Evolutionary conservation across 495 filamentous ascomycete genomes (phyloP).

Genomic region (Daldinia concentrica): DNA sequence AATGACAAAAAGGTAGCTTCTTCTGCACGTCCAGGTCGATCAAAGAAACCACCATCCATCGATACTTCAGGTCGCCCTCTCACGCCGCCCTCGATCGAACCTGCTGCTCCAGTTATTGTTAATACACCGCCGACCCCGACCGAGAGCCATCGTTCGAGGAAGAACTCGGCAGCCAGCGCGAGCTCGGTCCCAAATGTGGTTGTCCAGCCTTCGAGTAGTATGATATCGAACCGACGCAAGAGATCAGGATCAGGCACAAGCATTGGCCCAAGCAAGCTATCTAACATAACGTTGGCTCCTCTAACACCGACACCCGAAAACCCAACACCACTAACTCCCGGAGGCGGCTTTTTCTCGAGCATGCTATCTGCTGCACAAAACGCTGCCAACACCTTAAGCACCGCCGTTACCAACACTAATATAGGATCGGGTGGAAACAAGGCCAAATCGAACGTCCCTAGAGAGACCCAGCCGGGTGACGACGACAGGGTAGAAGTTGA

Average conservation of each 20-base stretch:
- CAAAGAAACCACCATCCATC: slow-evolving; percentile 45
- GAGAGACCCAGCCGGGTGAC: slow-evolving; percentile 44
- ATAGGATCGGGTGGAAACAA: slow-evolving; percentile 53
- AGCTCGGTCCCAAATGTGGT: slow-evolving; percentile 41
- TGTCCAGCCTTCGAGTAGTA: slow-evolving; percentile 66
- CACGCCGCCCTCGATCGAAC: slow-evolving; percentile 55
- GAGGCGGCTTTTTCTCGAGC: slow-evolving; percentile 85
- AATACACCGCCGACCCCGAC: slow-evolving; percentile 67
- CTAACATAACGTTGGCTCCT: slow-evolving; percentile 76
- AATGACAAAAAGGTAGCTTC: slow-evolving; percentile 39
- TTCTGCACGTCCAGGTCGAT: slow-evolving; percentile 43
- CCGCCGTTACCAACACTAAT: slow-evolving; percentile 74
- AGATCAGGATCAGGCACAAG: slow-evolving; percentile 70
- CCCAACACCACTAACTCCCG: slow-evolving; percentile 51
- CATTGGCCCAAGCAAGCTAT: slow-evolving; percentile 86
- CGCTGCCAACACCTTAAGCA: slow-evolving; percentile 86
- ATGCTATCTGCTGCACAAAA: slow-evolving; percentile 94
- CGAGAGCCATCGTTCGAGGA: slow-evolving; percentile 45
- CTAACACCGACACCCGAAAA: slow-evolving; percentile 75
- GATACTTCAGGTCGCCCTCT: slow-evolving; percentile 51
- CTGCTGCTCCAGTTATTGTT: slow-evolving; percentile 59
- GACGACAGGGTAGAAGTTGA: slow-evolving; percentile 61
- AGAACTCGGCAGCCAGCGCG: slow-evolving; percentile 41
- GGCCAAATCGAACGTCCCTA: slow-evolving; percentile 48
- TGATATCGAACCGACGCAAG: slow-evolving; percentile 69